A percentile compares a stretch with the other conserved stretches of the same genome.
These are phyloP conservation scores for Russula emetica DNA, from an alignment of 768 basidiomycete genomes.

Conservation along the genomic window DNA sequence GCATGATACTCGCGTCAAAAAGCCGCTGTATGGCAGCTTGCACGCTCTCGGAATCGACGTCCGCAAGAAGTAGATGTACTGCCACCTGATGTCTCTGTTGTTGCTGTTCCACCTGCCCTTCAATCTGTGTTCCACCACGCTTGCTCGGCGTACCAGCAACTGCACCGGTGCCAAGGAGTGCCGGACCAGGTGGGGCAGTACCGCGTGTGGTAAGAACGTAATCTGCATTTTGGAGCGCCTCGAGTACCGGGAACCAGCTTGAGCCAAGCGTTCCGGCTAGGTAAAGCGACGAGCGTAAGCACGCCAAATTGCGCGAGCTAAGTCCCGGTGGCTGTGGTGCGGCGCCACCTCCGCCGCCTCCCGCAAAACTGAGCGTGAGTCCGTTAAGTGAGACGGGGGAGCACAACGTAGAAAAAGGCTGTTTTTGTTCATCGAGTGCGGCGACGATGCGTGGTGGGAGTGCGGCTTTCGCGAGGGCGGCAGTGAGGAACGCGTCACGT, in stretches of 20 bases:
- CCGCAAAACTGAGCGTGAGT: conserved; percentile 47
- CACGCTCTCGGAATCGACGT: conserved; percentile 72
- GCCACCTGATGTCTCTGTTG: conserved; percentile 29
- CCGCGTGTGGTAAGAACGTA: conserved; percentile 73
- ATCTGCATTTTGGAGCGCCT: conserved; percentile 91
- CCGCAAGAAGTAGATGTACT: conserved; percentile 55
- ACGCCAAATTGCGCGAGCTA: conserved; percentile 86
- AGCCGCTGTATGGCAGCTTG: conserved; percentile 71
- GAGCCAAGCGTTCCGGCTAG: conserved; percentile 82
- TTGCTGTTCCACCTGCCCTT: conserved; percentile 21
- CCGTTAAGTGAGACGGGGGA: conserved; percentile 58
- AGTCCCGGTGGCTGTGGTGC: conserved; percentile 63
- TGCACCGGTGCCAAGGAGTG: conserved; percentile 25
- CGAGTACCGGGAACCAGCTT: conserved; percentile 89
- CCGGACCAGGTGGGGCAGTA: conserved; percentile 27
- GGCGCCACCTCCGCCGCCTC: conserved; percentile 25
- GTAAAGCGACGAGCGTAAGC: conserved; percentile 76
- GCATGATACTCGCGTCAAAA: conserved; percentile 79
- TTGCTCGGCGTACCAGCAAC: conserved; percentile 19
- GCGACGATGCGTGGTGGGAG: conserved; percentile 89
- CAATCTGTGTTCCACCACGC: not conserved
- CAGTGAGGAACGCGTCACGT: conserved; percentile 88
- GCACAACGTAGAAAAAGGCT: conserved; percentile 52
- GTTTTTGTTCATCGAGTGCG: conserved; percentile 60
- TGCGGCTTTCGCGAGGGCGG: conserved; percentile 82